Evolutionary conservation across 2,329 filamentous ascomycete species (phyloP).

Genomic region (Madurella fahalii): DNA sequence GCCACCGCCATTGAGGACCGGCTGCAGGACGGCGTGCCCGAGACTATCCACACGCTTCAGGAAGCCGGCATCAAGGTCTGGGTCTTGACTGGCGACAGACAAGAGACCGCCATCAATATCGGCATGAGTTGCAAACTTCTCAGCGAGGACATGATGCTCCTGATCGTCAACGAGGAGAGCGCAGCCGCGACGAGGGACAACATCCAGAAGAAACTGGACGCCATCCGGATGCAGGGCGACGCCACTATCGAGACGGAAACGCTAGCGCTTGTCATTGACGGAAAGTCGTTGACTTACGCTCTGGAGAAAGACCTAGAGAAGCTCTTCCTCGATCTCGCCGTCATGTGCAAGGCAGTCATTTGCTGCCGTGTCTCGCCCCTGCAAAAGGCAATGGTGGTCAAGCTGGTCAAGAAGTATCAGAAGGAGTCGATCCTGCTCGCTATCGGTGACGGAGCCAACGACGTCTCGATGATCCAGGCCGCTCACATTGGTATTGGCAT

Average conservation of each 20-base stretch:
- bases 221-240: constrained; percentile 77
- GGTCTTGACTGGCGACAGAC: constrained; percentile 94
- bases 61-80: constrained; percentile 97
- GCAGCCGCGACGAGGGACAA: constrained; percentile 79
- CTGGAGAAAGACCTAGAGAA: constrained; percentile 93
- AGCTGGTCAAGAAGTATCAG: constrained; percentile 90
- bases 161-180: constrained; percentile 91
- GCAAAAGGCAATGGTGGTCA: constrained; percentile 95
- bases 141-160: constrained; percentile 95
- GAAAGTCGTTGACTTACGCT: constrained; percentile 89
- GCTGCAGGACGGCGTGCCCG: constrained; percentile 92
- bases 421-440: constrained; percentile 87
- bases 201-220: constrained; percentile 87
- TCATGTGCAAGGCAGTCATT: constrained; percentile 98
- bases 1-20: constrained; percentile 97
- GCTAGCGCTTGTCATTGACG: constrained; percentile 89
- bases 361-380: constrained; percentile 96
- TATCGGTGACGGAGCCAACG: constrained; percentile 96
- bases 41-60: constrained; percentile 96
- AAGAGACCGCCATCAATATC: constrained; percentile 99
- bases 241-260: constrained; percentile 76
- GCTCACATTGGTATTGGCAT: constrained; percentile 98
- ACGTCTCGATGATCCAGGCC: constrained; percentile 99
- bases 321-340: constrained; percentile 83
- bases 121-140: constrained; percentile 99